Base-by-base conservation (phyloP, 768 basidiomycete species). In the Amylocystis lapponica region DNA sequence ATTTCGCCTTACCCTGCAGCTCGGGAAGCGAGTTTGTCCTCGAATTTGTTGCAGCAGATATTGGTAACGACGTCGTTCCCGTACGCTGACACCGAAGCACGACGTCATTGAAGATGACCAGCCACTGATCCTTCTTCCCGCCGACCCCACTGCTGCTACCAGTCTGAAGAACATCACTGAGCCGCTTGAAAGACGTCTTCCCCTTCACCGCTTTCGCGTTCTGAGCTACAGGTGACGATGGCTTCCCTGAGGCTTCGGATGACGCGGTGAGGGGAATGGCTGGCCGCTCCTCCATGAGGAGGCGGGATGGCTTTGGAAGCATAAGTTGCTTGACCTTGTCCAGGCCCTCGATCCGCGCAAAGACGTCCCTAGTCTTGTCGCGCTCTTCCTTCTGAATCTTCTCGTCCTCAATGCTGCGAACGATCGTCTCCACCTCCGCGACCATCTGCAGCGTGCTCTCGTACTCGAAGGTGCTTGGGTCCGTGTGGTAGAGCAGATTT, bases 371-470 rank as follows among this genome's bases (percentile, higher is more conserved):
- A 3, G 94, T 96, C 69, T 86, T 87, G 65, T 96, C 91, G 25
- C 95, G 81, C 60, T 95, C 92, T 59, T 98, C 95, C 64, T 91
- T 90, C 60, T 88, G 86, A 43, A 92, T 87, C 71, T 98, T 98
- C 70, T 99, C 93, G 55, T 97, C 95, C 63, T 99, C 95, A 43
- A 99, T 97, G 48, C 87, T 89, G 34, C 95, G 77, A 36, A 99
- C 95, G 55, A 98, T 95, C 16, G 76, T 82, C 66, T 99, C 96
- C 6, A 99, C 89, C 63, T 98, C 93, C 16, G 92, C 90, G 1
- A 97, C 93, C 89, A 98, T 95, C 60, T 86, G 84, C 31, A 95
- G 69, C 11, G 94, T 96, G 58, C 85, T 86, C 63, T 99, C 96
- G 59, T 96, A 99, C 66, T 99, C 96, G 56, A 86, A 93, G 3